These are phyloP conservation scores for Agrocybe chaxingu DNA, from an alignment of 768 basidiomycete species.

Conservation along the genomic window DNA sequence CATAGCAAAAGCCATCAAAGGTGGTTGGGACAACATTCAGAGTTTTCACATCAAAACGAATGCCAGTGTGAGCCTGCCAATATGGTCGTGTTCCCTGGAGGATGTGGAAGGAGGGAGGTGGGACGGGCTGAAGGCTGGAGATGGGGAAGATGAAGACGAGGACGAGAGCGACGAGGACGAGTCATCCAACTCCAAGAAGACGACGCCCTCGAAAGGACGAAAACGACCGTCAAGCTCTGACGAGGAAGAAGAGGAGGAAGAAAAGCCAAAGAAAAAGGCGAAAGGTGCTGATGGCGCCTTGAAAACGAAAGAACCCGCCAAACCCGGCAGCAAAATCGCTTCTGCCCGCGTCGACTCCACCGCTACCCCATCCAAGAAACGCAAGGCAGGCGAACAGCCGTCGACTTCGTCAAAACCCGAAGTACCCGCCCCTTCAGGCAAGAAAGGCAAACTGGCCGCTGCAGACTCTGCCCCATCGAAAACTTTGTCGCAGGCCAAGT, in stretches of 20 bases:
- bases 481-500: constrained; percentile 1
- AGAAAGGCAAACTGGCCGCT: constrained; percentile 12
- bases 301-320: constrained; percentile 13
- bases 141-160: constrained; percentile 22
- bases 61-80: constrained; percentile 78
- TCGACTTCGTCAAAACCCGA: constrained; percentile 3
- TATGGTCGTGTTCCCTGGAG: constrained; percentile 83
- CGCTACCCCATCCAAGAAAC: constrained; percentile 14
- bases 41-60: constrained; percentile 88
- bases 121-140: constrained; percentile 40
- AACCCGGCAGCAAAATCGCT: constrained; percentile 15
- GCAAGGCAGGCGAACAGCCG: constrained; percentile 10
- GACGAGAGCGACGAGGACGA: constrained; percentile 19
- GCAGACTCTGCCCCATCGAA: constrained; percentile 1
- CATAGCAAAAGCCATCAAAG: constrained; percentile 65
- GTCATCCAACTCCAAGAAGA: constrained; percentile 12
- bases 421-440: constrained; percentile 4
- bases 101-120: constrained; percentile 57
- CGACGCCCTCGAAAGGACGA: constrained; percentile 22
- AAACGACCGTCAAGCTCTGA: constrained; percentile 36
- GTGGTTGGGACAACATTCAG: constrained; percentile 90
- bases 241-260: constrained; percentile 33
- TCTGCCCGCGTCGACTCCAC: constrained; percentile 5
- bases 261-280: constrained; percentile 44
- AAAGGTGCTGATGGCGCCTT: constrained; percentile 23